These are phyloP conservation scores for Rhizopus microsporus DNA, from an alignment of 371 early-diverging fungal genomes.

Conservation along the genomic window DNA sequence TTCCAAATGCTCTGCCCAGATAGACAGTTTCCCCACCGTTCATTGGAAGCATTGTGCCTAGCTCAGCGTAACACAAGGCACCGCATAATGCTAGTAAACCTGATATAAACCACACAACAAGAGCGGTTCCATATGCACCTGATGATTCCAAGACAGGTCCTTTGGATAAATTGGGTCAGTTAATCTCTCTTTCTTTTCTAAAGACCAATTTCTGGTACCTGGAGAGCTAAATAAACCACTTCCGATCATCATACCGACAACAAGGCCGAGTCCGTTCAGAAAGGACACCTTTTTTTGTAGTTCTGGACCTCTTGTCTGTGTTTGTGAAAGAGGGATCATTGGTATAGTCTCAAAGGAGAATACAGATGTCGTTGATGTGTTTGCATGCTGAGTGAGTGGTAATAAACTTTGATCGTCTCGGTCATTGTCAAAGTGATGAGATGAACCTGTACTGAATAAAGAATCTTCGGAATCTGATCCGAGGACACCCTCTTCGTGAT, in stretches of 20 bases:
- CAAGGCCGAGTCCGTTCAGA: constrained; percentile 68
- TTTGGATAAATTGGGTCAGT: constrained; percentile 59
- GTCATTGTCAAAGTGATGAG: constrained; percentile 34
- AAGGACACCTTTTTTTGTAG: constrained; percentile 70
- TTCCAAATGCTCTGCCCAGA: constrained; percentile 76
- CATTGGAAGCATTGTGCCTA: constrained; percentile 87
- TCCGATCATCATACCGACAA: constrained; percentile 84
- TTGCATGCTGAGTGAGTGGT: constrained; percentile 36
- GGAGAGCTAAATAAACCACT: constrained; percentile 89
- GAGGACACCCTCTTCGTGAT: not conserved
- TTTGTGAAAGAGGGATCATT: constrained; percentile 52
- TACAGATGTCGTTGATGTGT: constrained; percentile 34
- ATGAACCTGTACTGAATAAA: constrained; percentile 27
- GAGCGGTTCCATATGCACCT: constrained; percentile 73
- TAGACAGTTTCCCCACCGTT: constrained; percentile 88
- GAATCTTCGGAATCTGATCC: constrained; percentile 30
- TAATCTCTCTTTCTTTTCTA: constrained; percentile 44
- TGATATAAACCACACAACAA: constrained; percentile 79
- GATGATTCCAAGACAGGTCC: constrained; percentile 66
- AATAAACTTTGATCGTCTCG: constrained; percentile 39
- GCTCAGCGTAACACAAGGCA: constrained; percentile 79
- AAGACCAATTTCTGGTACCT: constrained; percentile 28
- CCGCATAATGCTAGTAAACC: constrained; percentile 78
- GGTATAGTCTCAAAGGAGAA: constrained; percentile 63
- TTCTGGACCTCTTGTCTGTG: constrained; percentile 55